Percentiles rank a stretch among this genome's conserved stretches.
Evolutionary conservation across 352 stramenopile species (phyloP).

Genomic region (Thalassiosira tumida): DNA sequence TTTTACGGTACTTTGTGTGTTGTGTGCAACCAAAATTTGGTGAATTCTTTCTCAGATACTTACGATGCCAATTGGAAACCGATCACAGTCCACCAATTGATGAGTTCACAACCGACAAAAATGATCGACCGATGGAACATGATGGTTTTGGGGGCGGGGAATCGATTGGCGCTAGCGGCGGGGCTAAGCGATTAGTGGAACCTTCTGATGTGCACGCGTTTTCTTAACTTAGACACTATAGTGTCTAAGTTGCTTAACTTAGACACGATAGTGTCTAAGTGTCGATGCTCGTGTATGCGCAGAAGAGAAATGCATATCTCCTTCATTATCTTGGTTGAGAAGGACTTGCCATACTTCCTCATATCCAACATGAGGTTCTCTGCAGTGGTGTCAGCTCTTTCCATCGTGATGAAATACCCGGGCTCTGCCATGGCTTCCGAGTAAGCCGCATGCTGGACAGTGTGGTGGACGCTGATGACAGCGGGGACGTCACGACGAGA

Average conservation of each 20-base stretch:
- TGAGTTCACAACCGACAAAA: no score
- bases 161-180: no score
- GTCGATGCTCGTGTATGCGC: conserved; percentile 89
- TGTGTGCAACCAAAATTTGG: no score
- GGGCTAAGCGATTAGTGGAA: no score
- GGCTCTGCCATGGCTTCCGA: conserved; percentile 91
- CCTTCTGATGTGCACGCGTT: no score
- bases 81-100: no score
- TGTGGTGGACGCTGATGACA: conserved; percentile 91
- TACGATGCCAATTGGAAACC: no score
- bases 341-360: conserved; percentile 80
- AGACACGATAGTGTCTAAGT: conserved; percentile 5
- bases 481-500: conserved; percentile 90
- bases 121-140: no score
- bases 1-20: no score
- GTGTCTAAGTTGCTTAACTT: neutral
- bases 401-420: conserved; percentile 91
- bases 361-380: conserved; percentile 91
- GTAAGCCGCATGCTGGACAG: conserved; percentile 90
- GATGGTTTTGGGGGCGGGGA: no score
- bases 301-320: conserved; percentile 90
- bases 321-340: conserved; percentile 88
- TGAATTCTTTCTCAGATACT: no score
- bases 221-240: neutral
- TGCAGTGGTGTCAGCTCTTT: conserved; percentile 90